Conservation (phyloP, 192 early-diverging fungal genomes). For the Gonapodya sp. region DNA sequence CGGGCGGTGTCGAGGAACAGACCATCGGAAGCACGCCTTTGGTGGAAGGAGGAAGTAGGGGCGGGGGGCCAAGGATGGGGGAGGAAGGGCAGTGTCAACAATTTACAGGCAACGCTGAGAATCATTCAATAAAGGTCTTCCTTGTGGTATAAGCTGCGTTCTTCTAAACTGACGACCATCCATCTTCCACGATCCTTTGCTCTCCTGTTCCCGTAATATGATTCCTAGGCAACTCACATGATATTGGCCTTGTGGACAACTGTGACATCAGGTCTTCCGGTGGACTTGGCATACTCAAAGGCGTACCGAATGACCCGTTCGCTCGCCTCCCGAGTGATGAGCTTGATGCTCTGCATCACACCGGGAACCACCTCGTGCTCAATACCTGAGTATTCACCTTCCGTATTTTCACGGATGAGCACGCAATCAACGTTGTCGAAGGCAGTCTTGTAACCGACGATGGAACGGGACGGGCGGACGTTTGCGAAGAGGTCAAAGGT, state of each 20-base stretch:
- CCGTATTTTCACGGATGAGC: constrained; percentile 98
- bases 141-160: too few species aligned
- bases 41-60: too few species aligned
- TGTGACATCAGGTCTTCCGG: constrained; percentile 86
- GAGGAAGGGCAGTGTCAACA: too few species aligned
- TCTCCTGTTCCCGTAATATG: too few species aligned
- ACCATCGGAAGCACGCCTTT: constrained; percentile 86
- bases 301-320: constrained; percentile 88
- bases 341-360: constrained; percentile 98
- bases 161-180: too few species aligned
- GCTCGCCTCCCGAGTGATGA: constrained; percentile 93
- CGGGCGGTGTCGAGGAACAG: constrained; percentile 89
- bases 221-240: constrained; percentile 37
- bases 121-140: too few species aligned
- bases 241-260: constrained; percentile 98
- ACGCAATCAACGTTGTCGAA: constrained; percentile 97
- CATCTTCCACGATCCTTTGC: too few species aligned
- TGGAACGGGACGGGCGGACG: constrained; percentile 95
- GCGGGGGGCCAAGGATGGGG: too few species aligned
- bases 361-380: constrained; percentile 92
- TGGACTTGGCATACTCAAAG: constrained; percentile 82
- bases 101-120: too few species aligned
- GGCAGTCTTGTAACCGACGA: constrained; percentile 91
- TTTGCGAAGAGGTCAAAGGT: constrained; percentile 98
- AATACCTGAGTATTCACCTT: constrained; percentile 99